A percentile compares a stretch with the other conserved stretches of the same genome.
Conservation (phyloP, 495 filamentous ascomycete genomes). For the Xylaria acuta region DNA sequence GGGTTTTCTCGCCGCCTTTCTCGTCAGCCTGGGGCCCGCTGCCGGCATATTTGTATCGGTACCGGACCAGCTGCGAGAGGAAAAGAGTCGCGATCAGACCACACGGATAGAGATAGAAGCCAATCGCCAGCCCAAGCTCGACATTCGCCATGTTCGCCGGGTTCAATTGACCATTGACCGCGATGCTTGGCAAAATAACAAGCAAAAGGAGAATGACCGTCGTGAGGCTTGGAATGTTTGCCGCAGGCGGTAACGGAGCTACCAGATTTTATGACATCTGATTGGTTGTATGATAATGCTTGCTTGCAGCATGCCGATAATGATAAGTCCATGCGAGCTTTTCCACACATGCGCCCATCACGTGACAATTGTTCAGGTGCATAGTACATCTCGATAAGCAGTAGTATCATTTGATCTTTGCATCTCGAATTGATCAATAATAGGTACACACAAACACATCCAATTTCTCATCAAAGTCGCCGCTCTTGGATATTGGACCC, state of each 20-base stretch:
- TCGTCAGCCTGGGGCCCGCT: conserved; percentile 28
- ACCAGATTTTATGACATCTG: not conserved
- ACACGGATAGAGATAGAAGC: conserved; percentile 43
- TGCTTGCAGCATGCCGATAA: not conserved
- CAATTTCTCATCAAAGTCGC: not conserved
- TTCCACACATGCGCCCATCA: not conserved
- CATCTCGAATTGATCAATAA: too few relatives aligned
- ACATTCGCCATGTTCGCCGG: conserved; percentile 24
- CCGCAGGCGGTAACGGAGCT: not conserved
- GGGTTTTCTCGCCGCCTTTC: conserved; percentile 33
- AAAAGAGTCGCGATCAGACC: conserved; percentile 37
- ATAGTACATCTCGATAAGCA: not conserved
- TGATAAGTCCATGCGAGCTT: not conserved
- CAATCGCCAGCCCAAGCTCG: conserved; percentile 38
- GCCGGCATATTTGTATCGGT: conserved; percentile 34
- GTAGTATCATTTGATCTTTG: not conserved
- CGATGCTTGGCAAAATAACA: not conserved
- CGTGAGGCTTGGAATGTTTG: not conserved
- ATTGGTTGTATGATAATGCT: conserved; percentile 12
- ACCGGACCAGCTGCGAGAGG: conserved; percentile 37
- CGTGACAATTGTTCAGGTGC: not conserved
- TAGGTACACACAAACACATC: too few relatives aligned
- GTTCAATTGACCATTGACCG: conserved; percentile 12
- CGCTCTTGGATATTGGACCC: not conserved
- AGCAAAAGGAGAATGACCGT: not conserved